These are phyloP conservation scores for Zostera marina DNA, from an alignment of 116 monocot species.

Conservation along the genomic window DNA sequence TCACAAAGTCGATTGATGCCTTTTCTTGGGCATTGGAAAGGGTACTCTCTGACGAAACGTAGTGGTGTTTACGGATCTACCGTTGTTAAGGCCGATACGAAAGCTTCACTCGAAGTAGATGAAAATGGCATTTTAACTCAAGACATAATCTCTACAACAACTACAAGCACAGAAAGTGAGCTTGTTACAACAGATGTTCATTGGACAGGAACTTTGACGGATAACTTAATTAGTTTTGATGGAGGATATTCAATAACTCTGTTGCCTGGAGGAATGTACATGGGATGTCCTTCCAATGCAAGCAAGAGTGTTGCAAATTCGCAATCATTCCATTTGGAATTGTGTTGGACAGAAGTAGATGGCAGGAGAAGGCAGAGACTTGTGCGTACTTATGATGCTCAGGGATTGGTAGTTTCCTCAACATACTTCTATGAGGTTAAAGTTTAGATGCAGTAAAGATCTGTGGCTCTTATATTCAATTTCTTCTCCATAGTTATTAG, in stretches of 20 bases:
- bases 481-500: too few species aligned
- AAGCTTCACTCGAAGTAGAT: constrained; percentile 44
- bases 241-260: constrained; percentile 69
- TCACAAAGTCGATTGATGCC: constrained; percentile 27
- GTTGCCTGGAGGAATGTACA: constrained; percentile 78
- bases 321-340: constrained; percentile 77
- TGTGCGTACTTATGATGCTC: constrained; percentile 59
- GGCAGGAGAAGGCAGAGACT: constrained; percentile 67
- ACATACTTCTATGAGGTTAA: constrained; percentile 63
- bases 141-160: constrained; percentile 12
- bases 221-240: constrained; percentile 54
- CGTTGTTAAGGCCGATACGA: constrained; percentile 53
- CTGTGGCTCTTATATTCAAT: too few species aligned
- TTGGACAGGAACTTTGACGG: constrained; percentile 51
- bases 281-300: constrained; percentile 70
- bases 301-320: constrained; percentile 46
- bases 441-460: constrained; percentile 8
- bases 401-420: constrained; percentile 81
- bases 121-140: constrained; percentile 46
- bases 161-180: background rate
- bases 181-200: constrained; percentile 48
- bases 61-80: constrained; percentile 93
- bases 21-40: constrained; percentile 73
- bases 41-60: constrained; percentile 76
- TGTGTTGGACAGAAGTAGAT: constrained; percentile 90